Base-by-base conservation (phyloP, 2,329 filamentous ascomycete genomes). In the Rhinocladiella mackenziei region DNA sequence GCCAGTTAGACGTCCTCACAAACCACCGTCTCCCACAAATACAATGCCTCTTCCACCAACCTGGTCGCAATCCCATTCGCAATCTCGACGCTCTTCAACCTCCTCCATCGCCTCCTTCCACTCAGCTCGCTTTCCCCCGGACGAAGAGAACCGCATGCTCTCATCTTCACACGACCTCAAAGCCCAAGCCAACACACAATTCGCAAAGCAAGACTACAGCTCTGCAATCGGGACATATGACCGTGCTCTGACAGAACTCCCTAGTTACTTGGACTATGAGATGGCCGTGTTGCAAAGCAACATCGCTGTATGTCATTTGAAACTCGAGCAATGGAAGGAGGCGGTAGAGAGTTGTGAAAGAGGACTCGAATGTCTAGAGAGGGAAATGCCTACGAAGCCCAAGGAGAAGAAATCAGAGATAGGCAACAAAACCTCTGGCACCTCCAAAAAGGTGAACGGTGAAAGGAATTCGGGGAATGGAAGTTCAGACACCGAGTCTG, bases 261-360 rank as follows among this genome's bases (percentile, higher is more conserved):
- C 91, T 2, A 82, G 80, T 53, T 94, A 94, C 62, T 77, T 94
- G 18, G 81, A 91, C 62, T 95, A 87, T 67, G 88, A 95, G 56
- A 74, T 91, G 51, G 88, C 89, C 18, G 86, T 97, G 7, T 73
- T 97, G 4, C 80, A 83, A 47, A 89, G 85, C 62, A 97, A 97
- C 69, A 83, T 96, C 54, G 78, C 91, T 1, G 91, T 89, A 7
- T 95, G 89, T 61, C 80, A 95, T 58, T 65, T 97, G 42, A 94
- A 94, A 62, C 72, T 94, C 2, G 74, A 81, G 49, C 83, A 91
- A 50, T 96, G 89, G 86, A 88, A 89, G 55, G 81, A 86, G 20
- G 86, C 88, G 7, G 76, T 89, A 31, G 81, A 83, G 36, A 75
- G 78, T 7, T 89, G 89, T 1, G 85, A 81, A 0, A 73, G 77